Percentiles rank a stretch among this genome's conserved stretches.
phyloP scores from a whole-genome alignment of 805 yeast species.

The Millerozyma miso region DNA sequence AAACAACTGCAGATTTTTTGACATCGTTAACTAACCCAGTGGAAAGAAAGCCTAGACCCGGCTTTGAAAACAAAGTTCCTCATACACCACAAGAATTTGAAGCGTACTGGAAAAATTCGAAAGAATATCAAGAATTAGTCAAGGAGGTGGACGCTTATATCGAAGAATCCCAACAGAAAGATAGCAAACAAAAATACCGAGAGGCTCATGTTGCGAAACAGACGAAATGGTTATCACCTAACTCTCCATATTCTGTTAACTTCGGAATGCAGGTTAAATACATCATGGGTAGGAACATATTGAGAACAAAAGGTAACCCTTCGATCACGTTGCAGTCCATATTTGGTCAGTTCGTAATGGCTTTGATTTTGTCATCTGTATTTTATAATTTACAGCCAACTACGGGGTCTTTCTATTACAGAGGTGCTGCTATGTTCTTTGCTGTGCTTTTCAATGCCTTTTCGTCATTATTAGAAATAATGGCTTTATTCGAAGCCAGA shows the following conservation, averaged over 20 bases:
- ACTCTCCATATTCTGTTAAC: conserved; percentile 42
- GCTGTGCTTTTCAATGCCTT: conserved; percentile 59
- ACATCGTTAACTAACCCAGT: conserved; percentile 65
- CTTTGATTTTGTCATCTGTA: conserved; percentile 58
- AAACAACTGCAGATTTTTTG: conserved; percentile 64
- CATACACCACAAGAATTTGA: conserved; percentile 55
- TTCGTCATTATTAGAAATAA: conserved; percentile 56
- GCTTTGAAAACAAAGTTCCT: conserved; percentile 51
- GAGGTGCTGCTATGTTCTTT: conserved; percentile 63
- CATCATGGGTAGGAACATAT: conserved; percentile 50
- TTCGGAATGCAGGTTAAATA: conserved; percentile 48
- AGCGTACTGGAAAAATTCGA: conserved; percentile 54
- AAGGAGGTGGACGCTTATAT: conserved; percentile 41
- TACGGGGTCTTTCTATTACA: conserved; percentile 54
- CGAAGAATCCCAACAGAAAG: conserved; percentile 28
- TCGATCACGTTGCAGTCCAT: conserved; percentile 50
- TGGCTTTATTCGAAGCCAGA: conserved; percentile 55
- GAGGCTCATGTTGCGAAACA: conserved; percentile 52
- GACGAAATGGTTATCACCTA: conserved; percentile 40
- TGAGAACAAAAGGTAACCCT: conserved; percentile 53
- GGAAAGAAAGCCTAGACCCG: conserved; percentile 48
- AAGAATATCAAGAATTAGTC: conserved; percentile 41
- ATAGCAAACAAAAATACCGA: conserved; percentile 24
- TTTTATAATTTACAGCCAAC: conserved; percentile 48
- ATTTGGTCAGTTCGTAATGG: conserved; percentile 51